Percentiles rank a stretch among this genome's conserved stretches.
Conservation (phyloP, 257 asterid genomes). For the Dorcoceras hygrometricum region DNA sequence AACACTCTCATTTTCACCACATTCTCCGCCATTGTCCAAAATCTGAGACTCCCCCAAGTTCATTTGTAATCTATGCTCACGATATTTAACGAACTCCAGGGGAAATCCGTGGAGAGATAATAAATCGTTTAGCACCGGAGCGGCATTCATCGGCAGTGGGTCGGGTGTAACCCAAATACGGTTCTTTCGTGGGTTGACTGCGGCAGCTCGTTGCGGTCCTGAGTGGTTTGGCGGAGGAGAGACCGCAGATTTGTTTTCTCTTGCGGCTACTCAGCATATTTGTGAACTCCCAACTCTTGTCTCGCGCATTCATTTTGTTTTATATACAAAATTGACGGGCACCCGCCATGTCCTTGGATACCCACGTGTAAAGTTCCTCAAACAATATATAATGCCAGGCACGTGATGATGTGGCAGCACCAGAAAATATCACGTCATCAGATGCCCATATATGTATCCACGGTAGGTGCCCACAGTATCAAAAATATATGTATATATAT, state of each 20-base stretch:
- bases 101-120: slow-evolving; percentile 81
- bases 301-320: too few relatives aligned
- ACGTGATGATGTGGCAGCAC: too few relatives aligned
- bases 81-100: slow-evolving; percentile 62
- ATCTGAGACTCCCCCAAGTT: slow-evolving; percentile 22
- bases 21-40: slow-evolving; percentile 26
- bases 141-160: slow-evolving; percentile 75
- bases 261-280: slow-evolving; percentile 25
- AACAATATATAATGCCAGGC: too few relatives aligned
- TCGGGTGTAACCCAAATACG: slow-evolving; percentile 46
- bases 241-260: slow-evolving; percentile 21
- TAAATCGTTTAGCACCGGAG: slow-evolving; percentile 63
- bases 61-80: slow-evolving; percentile 44
- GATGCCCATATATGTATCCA: too few relatives aligned
- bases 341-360: too few relatives aligned
- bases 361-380: too few relatives aligned
- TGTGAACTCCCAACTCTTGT: too few relatives aligned
- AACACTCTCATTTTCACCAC: slow-evolving; percentile 49
- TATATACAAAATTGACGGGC: too few relatives aligned
- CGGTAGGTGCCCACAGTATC: too few relatives aligned
- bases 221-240: slow-evolving; percentile 30
- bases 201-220: slow-evolving; percentile 26
- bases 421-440: too few relatives aligned
- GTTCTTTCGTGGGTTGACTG: slow-evolving; percentile 24
- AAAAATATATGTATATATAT: too few relatives aligned